A percentile compares a stretch with the other conserved stretches of the same genome.
These are phyloP conservation scores for Centrapalus pauciflorus DNA, from an alignment of 129 eudicot species.

Conservation along the genomic window DNA sequence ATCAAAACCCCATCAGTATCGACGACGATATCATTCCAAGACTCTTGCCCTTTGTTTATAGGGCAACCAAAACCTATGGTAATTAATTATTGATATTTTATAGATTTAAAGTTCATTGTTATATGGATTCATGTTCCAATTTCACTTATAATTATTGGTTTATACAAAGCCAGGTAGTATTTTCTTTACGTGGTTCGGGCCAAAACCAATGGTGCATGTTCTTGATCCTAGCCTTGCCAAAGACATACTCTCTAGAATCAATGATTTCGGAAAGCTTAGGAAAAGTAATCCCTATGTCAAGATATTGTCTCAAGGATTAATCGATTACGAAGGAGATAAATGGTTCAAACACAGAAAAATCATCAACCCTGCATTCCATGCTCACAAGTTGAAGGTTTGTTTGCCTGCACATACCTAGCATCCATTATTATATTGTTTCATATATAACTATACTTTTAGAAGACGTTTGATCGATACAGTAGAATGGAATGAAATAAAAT, in stretches of 20 bases:
- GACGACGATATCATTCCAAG: constrained; percentile 23
- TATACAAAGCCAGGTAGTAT: constrained; percentile 4
- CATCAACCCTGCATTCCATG: constrained; percentile 33
- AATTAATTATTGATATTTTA: too few relatives aligned
- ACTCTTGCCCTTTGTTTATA: constrained; percentile 23
- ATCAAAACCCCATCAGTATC: constrained; percentile 23
- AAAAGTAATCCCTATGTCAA: constrained; percentile 22
- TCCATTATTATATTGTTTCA: too few relatives aligned
- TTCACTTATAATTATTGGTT: background rate
- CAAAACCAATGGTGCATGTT: constrained; percentile 31
- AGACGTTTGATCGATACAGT: too few relatives aligned
- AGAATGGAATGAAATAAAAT: too few relatives aligned
- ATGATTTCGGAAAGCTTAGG: constrained; percentile 30
- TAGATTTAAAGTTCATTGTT: too few relatives aligned
- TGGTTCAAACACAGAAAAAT: constrained; percentile 33
- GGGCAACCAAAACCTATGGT: constrained; percentile 22
- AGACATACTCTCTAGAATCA: constrained; percentile 16
- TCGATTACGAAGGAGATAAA: constrained; percentile 26
- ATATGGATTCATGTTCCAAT: too few relatives aligned
- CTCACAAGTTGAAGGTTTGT: constrained; percentile 28
- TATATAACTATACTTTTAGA: too few relatives aligned
- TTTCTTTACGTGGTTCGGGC: constrained; percentile 29
- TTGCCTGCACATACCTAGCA: background rate
- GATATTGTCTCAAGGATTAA: constrained; percentile 26
- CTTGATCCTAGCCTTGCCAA: constrained; percentile 28